These are phyloP conservation scores for Fusarium sp. DNA, from an alignment of 2,329 filamentous ascomycete species.

Conservation along the genomic window DNA sequence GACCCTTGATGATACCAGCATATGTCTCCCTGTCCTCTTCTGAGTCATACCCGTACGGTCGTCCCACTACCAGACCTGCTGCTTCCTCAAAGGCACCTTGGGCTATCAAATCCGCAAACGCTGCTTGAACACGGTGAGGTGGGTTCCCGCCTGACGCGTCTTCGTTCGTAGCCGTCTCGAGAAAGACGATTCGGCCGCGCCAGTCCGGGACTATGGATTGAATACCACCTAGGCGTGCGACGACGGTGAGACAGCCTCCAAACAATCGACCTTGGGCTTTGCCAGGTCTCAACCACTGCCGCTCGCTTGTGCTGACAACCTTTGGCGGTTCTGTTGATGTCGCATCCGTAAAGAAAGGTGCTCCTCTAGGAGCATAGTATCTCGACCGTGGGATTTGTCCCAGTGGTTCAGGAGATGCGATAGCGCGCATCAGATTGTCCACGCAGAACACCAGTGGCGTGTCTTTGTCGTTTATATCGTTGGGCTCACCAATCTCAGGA, in stretches of 20 bases:
- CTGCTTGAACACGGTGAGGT: constrained; percentile 48
- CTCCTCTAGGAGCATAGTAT: constrained; percentile 46
- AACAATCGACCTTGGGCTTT: constrained; percentile 57
- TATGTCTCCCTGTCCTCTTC: constrained; percentile 47
- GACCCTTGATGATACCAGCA: constrained; percentile 46
- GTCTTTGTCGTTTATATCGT: constrained; percentile 36
- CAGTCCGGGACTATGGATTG: constrained; percentile 52
- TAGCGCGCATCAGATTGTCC: constrained; percentile 50
- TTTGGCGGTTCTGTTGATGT: constrained; percentile 45
- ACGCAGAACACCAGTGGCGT: constrained; percentile 49
- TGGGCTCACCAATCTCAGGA: constrained; percentile 53
- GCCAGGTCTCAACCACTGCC: constrained; percentile 54
- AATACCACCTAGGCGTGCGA: constrained; percentile 53
- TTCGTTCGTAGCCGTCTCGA: constrained; percentile 56
- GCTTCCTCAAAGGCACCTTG: constrained; percentile 56
- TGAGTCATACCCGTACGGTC: constrained; percentile 56
- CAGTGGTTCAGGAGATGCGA: constrained; percentile 44
- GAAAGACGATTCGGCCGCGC: constrained; percentile 54
- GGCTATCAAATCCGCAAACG: constrained; percentile 56
- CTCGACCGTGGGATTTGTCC: constrained; percentile 50
- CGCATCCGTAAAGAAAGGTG: constrained; percentile 39
- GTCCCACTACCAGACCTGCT: constrained; percentile 56
- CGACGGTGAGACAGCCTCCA: constrained; percentile 56
- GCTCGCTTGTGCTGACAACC: constrained; percentile 46
- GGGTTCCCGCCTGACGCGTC: constrained; percentile 34